Base-by-base conservation (phyloP, 768 basidiomycete genomes). In the Boletales sp. region DNA sequence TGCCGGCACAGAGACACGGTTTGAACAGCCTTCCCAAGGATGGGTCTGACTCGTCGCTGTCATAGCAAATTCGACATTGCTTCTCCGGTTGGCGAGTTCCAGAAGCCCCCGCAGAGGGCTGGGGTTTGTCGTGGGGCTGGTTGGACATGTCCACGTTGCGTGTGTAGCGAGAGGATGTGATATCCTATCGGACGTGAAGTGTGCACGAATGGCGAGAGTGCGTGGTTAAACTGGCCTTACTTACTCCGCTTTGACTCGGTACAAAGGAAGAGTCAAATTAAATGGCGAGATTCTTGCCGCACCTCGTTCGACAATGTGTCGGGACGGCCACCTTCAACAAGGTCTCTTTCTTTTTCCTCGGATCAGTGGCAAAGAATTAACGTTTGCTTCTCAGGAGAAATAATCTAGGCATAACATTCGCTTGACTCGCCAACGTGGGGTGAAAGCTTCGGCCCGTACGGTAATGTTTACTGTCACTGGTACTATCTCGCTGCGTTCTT, bases 11-110 rank as follows among this genome's bases (percentile, higher is more conserved):
- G 9, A 78, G 70, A 62, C 74, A 74, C 6, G 92, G 92, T 29
- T 84, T 81, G 56, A 94, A 90, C 56, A 94, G 78, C 47, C 83
- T 79, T 3, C 92, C 92, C 36, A 86, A 71, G 30, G 66, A 54
- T 21, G 78, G 75, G 55, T 87, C 84, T 19, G 79, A 78, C 40
- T 80, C 78, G 11, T 71, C 66, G 5, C 87, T 84, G 35, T 87
- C 86, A 24, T 91, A 74, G 63, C 92, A 94, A 40, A 94, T 94
- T 46, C 92, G 78, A 61, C 92, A 94, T 62, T 87, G 86, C 59
- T 78, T 85, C 60, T 82, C 81, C 44, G 78, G 58, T 24, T 57
- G 52, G 18, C 34, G 24, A 12, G 69, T 56, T 59, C 59, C 39
- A 32, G n/a, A 21, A 27, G 49, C 37, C 34, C 30, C 29, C 17